Evolutionary conservation across 306 rosid genomes (phyloP), one percentile per base, ranked within the genome.

Genomic region (Luffa aegyptiaca): DNA sequence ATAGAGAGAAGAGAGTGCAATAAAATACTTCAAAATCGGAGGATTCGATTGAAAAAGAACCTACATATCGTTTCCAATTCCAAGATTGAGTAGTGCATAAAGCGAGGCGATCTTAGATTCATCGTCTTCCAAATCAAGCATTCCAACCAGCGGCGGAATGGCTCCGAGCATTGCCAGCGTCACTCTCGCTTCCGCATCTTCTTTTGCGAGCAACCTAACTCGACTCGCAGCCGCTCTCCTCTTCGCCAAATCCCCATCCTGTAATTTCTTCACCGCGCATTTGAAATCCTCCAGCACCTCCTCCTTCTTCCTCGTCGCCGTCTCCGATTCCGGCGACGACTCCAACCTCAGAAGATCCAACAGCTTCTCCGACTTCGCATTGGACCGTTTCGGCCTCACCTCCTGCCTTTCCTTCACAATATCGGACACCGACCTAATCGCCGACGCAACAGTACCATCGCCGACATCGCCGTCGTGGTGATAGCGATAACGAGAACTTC

Each of bases 61-160:
- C 80, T 75, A 96, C 99, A 84, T 84, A 75, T 96, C 94, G 85
- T 91, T 96, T 75, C 93, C 96, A 88, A 96, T 93, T 62, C 92
- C 99, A 74, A 96, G 96, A 85, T 96, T 96, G 90, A 96, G 99
- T 21, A 96, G 81, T 6, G 98, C 98, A 42, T 96, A 96, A 71
- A 96, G 99, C 58, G 98, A 86, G 51, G 92, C 92, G 88, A 93
- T 87, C 92, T 88, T 97, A 79, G 93, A 85, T 57, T 77, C 75
- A 63, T 78, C 77, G 72, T 90, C 94, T 64, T 84, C 93, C 56
- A 79, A 82, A 82, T 91, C 94, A 14, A 96, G 92, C 98, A 96
- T 91, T 89, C 89, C 93, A 39, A 90, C 94, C 6, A 96, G 88
- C 8, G 96, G 98, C 69, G 97, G 97, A 79, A 96, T 91, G 18